phyloP scores from a whole-genome alignment of 345 rosid genomes.

The Litchi chinensis region DNA sequence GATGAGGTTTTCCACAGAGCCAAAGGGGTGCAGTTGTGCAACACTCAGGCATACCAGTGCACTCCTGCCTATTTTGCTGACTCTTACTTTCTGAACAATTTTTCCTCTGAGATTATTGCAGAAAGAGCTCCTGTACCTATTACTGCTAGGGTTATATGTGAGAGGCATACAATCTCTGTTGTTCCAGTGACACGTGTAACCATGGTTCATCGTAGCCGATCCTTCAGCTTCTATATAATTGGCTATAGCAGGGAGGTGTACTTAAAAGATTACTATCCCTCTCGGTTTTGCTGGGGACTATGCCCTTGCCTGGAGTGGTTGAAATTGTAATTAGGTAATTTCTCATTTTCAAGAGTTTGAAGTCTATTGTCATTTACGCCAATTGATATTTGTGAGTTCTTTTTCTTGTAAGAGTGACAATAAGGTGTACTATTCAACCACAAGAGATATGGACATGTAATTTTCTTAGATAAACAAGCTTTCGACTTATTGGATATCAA shows the following conservation, averaged over 20 bases:
- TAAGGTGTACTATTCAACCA: not conserved
- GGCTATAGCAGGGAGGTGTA: constrained; percentile 85
- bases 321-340: constrained; percentile 41
- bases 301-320: constrained; percentile 97
- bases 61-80: constrained; percentile 89
- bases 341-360: not conserved
- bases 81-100: constrained; percentile 86
- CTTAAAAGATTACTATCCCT: constrained; percentile 86
- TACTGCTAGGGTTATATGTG: constrained; percentile 80
- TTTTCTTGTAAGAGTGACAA: not conserved
- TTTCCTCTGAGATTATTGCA: constrained; percentile 86
- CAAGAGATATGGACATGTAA: not conserved
- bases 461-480: not conserved
- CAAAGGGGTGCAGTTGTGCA: constrained; percentile 87
- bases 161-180: constrained; percentile 82
- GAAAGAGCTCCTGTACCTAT: constrained; percentile 71
- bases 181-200: constrained; percentile 92
- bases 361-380: not conserved
- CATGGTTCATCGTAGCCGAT: constrained; percentile 69
- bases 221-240: constrained; percentile 87
- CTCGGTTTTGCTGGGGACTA: constrained; percentile 91
- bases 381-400: not conserved
- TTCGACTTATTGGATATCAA: not conserved
- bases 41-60: constrained; percentile 93
- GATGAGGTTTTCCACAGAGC: constrained; percentile 92